A percentile compares a stretch with the other conserved stretches of the same genome.
phyloP scores from a whole-genome alignment of 345 rosid genomes.

The Ceriops tagal region DNA sequence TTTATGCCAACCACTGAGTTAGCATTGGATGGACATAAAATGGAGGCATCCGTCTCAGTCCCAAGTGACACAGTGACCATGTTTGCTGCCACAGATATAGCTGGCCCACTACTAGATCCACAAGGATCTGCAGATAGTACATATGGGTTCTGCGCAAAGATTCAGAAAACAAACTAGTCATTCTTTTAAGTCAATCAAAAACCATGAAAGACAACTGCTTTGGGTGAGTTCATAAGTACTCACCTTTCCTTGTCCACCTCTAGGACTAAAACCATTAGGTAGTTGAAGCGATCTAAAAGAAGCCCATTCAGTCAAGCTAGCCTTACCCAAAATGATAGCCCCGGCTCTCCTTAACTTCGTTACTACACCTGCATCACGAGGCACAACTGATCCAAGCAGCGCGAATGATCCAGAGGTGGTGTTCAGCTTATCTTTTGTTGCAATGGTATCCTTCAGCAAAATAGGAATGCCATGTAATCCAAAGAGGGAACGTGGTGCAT shows the following conservation, averaged over 20 bases:
- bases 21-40: constrained; percentile 47
- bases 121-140: constrained; percentile 48
- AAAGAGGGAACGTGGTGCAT: constrained; percentile 3
- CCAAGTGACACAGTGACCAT: constrained; percentile 59
- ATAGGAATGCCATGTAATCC: constrained; percentile 51
- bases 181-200: no score
- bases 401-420: constrained; percentile 53
- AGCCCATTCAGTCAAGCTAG: constrained; percentile 62
- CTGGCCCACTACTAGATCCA: constrained; percentile 79
- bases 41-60: constrained; percentile 74
- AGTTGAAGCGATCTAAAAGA: constrained; percentile 14
- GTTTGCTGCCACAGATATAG: constrained; percentile 68
- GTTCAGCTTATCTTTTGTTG: constrained; percentile 48
- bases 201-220: no score
- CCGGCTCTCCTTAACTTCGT: constrained; percentile 45
- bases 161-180: background rate
- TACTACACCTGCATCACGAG: constrained; percentile 48
- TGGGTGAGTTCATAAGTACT: background rate
- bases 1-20: constrained; percentile 70
- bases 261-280: constrained; percentile 45
- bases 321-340: constrained; percentile 52
- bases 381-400: constrained; percentile 38
- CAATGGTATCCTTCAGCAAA: constrained; percentile 54
- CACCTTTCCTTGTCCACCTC: constrained; percentile 55
- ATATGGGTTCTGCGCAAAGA: constrained; percentile 58